Percentiles rank a stretch among this genome's conserved stretches.
Evolutionary conservation across 2,329 filamentous ascomycete species (phyloP).

Genomic region (Beauveria varroae): DNA sequence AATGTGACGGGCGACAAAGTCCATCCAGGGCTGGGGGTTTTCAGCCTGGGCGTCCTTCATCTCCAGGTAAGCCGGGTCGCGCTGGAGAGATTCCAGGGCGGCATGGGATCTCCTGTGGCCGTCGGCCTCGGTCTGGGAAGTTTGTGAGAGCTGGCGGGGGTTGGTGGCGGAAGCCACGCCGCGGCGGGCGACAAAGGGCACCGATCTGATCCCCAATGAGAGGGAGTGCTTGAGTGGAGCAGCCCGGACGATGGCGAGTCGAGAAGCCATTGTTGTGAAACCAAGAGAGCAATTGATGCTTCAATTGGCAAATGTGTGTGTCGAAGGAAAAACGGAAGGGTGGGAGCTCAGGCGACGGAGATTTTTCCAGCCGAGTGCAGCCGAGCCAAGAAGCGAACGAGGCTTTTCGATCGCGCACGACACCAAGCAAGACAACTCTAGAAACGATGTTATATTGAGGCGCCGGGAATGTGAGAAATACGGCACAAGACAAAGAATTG

Average conservation of each 20-base stretch:
- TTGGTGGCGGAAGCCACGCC: conserved; percentile 7
- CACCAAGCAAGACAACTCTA: not conserved
- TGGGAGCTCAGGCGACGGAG: not conserved
- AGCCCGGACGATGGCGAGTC: conserved; percentile 19
- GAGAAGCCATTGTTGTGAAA: conserved; percentile 19
- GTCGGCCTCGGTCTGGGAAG: conserved; percentile 4
- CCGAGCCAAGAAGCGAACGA: not conserved
- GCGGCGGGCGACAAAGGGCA: conserved; percentile 12
- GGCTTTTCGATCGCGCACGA: conserved; percentile 3
- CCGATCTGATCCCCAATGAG: conserved; percentile 14
- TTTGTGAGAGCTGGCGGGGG: conserved; percentile 13
- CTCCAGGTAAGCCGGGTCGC: conserved; percentile 18
- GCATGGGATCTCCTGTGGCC: conserved; percentile 9
- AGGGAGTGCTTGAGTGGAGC: conserved; percentile 16
- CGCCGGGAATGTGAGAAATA: not conserved
- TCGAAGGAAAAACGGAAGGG: not conserved
- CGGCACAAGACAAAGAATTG: not conserved
- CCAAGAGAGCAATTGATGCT: conserved; percentile 6
- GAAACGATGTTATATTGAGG: not conserved
- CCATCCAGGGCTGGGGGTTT: conserved; percentile 18
- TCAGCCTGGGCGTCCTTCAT: conserved; percentile 17
- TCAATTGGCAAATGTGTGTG: conserved; percentile 8
- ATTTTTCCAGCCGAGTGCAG: conserved; percentile 3
- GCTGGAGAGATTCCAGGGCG: conserved; percentile 13
- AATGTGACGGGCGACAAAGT: conserved; percentile 77